These are phyloP conservation scores for Durotheca rogersii DNA, from an alignment of 495 filamentous ascomycete genomes.

Conservation along the genomic window DNA sequence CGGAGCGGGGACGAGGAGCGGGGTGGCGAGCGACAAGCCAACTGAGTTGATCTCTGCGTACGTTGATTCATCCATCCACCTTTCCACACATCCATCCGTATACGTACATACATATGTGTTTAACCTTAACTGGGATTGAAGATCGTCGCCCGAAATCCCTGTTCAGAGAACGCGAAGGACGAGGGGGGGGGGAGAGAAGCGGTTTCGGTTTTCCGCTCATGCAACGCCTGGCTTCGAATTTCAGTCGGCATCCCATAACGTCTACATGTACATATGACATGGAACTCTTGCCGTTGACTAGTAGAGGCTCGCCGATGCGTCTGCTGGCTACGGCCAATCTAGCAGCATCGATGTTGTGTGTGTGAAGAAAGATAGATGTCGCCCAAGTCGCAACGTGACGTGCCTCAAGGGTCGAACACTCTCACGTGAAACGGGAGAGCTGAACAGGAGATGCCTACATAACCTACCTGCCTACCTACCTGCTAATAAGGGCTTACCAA, in stretches of 20 bases:
- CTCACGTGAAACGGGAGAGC: constrained; percentile 19
- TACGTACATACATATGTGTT: background rate
- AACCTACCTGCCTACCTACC: no score
- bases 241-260: no score
- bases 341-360: no score
- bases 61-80: no score
- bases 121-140: background rate
- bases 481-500: background rate
- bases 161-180: background rate
- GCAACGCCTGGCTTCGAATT: no score
- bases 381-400: constrained; percentile 20
- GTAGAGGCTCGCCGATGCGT: no score
- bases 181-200: background rate
- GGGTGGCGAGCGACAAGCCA: constrained; percentile 20
- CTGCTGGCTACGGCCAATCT: no score
- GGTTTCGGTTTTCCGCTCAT: background rate
- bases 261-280: no score
- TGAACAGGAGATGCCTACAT: no score
- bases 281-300: no score
- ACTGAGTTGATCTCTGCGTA: background rate
- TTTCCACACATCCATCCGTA: no score
- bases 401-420: constrained; percentile 13
- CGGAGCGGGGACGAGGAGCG: constrained; percentile 28
- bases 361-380: no score
- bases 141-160: background rate